phyloP scores from a whole-genome alignment of 495 filamentous ascomycete species.

The Aeminium ludgeri region DNA sequence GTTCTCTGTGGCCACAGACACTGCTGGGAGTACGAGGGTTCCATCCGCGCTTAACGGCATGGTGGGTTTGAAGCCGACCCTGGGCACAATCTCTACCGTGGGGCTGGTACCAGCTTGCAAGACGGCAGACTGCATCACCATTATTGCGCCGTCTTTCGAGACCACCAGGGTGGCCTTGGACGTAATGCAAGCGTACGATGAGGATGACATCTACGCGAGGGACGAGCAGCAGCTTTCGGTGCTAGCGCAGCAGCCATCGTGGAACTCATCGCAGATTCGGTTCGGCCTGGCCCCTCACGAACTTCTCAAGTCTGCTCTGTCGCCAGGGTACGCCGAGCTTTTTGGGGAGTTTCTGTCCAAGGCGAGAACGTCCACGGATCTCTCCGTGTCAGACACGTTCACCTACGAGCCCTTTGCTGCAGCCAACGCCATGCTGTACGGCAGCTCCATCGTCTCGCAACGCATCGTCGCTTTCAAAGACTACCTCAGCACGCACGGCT shows the following conservation, averaged over 20 bases:
- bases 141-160: constrained; percentile 34
- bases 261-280: constrained; percentile 35
- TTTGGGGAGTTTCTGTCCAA: constrained; percentile 29
- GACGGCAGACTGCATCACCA: constrained; percentile 43
- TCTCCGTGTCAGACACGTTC: neutral
- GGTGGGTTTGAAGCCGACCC: constrained; percentile 50
- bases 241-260: constrained; percentile 34
- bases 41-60: constrained; percentile 47
- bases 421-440: constrained; percentile 5
- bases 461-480: constrained; percentile 1
- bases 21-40: constrained; percentile 46
- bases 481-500: too few relatives aligned
- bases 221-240: constrained; percentile 19
- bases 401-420: constrained; percentile 4
- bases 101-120: constrained; percentile 45
- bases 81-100: constrained; percentile 39
- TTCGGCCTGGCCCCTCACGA: constrained; percentile 32
- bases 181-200: constrained; percentile 32
- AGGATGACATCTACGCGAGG: constrained; percentile 38
- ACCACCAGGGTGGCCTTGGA: constrained; percentile 41
- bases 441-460: constrained; percentile 3
- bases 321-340: constrained; percentile 25
- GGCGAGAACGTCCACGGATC: constrained; percentile 33
- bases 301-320: constrained; percentile 24
- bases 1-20: constrained; percentile 48